Evolutionary conservation across 768 basidiomycete species (phyloP), one percentile per base, ranked within the genome.

Genomic region (Kwoniella heveanensis): DNA sequence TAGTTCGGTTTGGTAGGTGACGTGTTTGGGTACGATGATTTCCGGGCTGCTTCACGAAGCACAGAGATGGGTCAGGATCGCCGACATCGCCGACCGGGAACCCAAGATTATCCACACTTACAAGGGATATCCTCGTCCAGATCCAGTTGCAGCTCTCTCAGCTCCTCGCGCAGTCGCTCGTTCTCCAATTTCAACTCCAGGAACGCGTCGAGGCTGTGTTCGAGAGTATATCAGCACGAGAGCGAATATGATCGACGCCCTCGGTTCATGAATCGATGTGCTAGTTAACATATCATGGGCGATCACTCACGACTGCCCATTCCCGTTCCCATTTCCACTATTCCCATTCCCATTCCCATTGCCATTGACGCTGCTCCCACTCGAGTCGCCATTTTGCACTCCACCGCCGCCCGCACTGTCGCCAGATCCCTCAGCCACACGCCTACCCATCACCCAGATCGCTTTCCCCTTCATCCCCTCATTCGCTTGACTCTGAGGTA

Each of bases 171-270:
- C 46, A 96, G 80, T 15, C 87, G 85, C 77, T 91, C 89, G 77
- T 96, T 92, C 81, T 94, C 91, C 60, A 88, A 82, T 79, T 92
- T 93, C 54, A 95, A 85, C 73, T 95, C 92, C 36, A 96, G 73
- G 66, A 83, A 84, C 22, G 80, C 77, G 62, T 83, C 82, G 53
- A 83, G 73, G 32, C 77, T 79, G 50, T 7, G 15, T 8, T 4
- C 9, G 19, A 3, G 15, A 44, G 19, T 19, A 9, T 44, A 44
- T 19, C 15, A 44, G 32, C 13, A 32, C 13, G 7, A 32, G 32
- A 6, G n/a, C n/a, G n/a, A n/a, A n/a, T n/a, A n/a, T n/a, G n/a
- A n/a, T n/a, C n/a, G n/a, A n/a, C n/a, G n/a, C n/a, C n/a, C n/a
- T n/a, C n/a, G n/a, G n/a, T n/a, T n/a, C n/a, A n/a, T n/a, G n/a